Conservation (phyloP, 1,284 basidiomycete genomes). For the Rhodotorula sp. region DNA sequence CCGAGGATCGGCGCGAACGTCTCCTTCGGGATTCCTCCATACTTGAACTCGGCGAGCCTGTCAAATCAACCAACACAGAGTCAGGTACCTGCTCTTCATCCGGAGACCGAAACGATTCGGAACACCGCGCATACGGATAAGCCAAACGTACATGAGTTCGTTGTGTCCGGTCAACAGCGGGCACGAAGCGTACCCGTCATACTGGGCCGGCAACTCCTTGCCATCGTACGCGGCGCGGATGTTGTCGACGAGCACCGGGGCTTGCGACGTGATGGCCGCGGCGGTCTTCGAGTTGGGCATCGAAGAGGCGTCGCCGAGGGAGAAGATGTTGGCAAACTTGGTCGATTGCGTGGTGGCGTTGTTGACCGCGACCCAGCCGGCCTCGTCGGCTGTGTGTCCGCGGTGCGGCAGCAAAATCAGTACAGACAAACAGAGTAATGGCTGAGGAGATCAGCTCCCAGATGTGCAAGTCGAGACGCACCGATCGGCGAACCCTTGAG, state of each 20-base stretch:
- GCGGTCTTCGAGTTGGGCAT: slow-evolving; percentile 95
- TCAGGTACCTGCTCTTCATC: not conserved
- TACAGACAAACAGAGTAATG: no score
- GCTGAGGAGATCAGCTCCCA: no score
- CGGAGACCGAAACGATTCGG: no score
- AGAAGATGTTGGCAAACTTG: slow-evolving; percentile 79
- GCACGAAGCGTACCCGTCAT: slow-evolving; percentile 48
- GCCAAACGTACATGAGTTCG: slow-evolving; percentile 61
- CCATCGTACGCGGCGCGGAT: slow-evolving; percentile 69
- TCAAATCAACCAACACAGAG: not conserved
- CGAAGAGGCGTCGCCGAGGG: slow-evolving; percentile 84
- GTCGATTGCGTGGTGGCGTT: slow-evolving; percentile 75
- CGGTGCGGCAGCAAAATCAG: slow-evolving; percentile 47
- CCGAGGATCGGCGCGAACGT: slow-evolving; percentile 64
- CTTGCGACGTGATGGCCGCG: slow-evolving; percentile 86
- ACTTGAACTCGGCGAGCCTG: slow-evolving; percentile 68
- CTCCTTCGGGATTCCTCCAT: slow-evolving; percentile 70
- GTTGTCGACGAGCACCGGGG: slow-evolving; percentile 90
- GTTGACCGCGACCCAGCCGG: slow-evolving; percentile 86
- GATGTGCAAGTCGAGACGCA: slow-evolving; percentile 6
- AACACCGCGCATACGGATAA: not conserved
- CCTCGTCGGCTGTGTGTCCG: slow-evolving; percentile 67
- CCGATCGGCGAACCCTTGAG: slow-evolving; percentile 61
- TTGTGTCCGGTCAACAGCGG: slow-evolving; percentile 73
- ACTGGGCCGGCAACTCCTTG: slow-evolving; percentile 58